phyloP scores from a whole-genome alignment of 2,329 filamentous ascomycete genomes.

The Nigrospora osmanthi region DNA sequence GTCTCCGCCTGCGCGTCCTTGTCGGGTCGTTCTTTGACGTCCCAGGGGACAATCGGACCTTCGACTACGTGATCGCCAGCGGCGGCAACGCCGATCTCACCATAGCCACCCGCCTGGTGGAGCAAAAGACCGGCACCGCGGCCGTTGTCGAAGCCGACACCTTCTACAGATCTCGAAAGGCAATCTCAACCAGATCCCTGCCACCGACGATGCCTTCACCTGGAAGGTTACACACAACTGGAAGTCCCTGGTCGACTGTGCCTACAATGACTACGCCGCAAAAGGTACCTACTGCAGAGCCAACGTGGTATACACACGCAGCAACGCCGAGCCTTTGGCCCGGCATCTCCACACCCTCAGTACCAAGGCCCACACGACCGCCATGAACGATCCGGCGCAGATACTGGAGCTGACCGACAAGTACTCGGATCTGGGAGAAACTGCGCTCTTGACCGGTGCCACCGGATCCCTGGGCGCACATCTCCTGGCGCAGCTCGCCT shows the following conservation, averaged over 20 bases:
- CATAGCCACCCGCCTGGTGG: constrained; percentile 21
- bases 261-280: constrained; percentile 13
- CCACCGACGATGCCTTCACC: constrained; percentile 9
- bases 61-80: constrained; percentile 21
- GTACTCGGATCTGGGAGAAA: no score
- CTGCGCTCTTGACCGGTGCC: no score
- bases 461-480: no score
- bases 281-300: no score
- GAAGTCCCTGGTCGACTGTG: constrained; percentile 13
- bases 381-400: no score
- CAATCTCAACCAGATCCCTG: background rate
- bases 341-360: no score
- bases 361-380: no score
- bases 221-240: background rate
- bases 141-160: constrained; percentile 29
- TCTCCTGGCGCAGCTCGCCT: no score
- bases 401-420: no score
- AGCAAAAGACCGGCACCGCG: constrained; percentile 14
- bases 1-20: no score
- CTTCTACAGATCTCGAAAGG: constrained; percentile 20
- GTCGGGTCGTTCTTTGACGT: background rate
- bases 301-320: no score
- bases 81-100: constrained; percentile 29
- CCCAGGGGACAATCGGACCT: constrained; percentile 1
- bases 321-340: no score